Base-by-base conservation (phyloP, 768 basidiomycete species). In the Hebeloma cylindrosporum region DNA sequence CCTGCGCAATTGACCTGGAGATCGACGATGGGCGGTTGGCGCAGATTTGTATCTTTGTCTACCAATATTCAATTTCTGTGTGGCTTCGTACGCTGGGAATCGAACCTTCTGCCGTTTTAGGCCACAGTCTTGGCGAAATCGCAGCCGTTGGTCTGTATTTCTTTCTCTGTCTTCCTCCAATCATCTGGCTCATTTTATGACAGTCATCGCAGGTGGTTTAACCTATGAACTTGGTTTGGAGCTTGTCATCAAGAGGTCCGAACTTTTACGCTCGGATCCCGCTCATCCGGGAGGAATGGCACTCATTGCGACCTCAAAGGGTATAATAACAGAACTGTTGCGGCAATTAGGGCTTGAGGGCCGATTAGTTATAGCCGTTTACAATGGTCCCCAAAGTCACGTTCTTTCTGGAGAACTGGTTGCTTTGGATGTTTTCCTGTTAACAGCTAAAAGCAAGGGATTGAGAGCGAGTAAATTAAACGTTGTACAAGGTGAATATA, bases 81-180 rank as follows among this genome's bases (percentile, higher is more conserved):
- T 66, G 62, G 56, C 45, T 66, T 9, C 47, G 45, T 17, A 40
- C 20, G 5, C 9, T 67, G 1, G 57, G 55, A 9, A 40, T 61
- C 8, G 37, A 38, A 47, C 49, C 62, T 1, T 31, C 41, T 22
- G 63, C 58, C 3, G 61, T 64, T 8, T 27, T 67, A 4, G 64
- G 64, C 2, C 58, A 64, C 38, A 64, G 63, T 43, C 50, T 67
- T 5, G 65, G 65, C 2, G 65, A 67, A 49, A 57, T 67, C 28
- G 45, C 63, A 4, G 64, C 60, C 3, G 51, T 62, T 27, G 64
- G 65, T 65, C 41, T 2, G 64, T 51, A 27, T 13, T n/a, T 26
- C 6, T n/a, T 30, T 13, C 26, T 20, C 5, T 28, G 10, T 26
- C 13, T 10, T 7, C 18, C 4, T 8, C 40, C 20, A 23, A 14